These are phyloP conservation scores for Xylaria sp. DNA, from an alignment of 2,329 filamentous ascomycete genomes.

Conservation along the genomic window DNA sequence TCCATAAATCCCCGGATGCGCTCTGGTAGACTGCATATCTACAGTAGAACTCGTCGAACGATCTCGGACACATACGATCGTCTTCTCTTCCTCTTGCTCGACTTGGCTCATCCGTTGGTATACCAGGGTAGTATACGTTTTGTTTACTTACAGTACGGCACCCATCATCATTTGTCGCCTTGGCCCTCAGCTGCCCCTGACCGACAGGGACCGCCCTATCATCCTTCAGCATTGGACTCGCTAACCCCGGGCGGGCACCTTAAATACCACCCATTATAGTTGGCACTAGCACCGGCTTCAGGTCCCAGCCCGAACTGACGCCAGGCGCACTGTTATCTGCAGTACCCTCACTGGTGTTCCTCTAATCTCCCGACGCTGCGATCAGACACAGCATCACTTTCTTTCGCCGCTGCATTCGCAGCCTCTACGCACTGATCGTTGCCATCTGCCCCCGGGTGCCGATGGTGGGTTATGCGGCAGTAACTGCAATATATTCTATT, in stretches of 20 bases:
- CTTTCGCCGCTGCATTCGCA: conserved; percentile 33
- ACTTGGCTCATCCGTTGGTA: neutral
- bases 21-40: too few relatives aligned
- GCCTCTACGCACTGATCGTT: conserved; percentile 38
- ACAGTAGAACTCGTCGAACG: too few relatives aligned
- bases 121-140: neutral
- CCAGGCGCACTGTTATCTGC: neutral
- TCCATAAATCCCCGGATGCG: neutral
- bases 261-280: too few relatives aligned
- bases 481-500: conserved; percentile 29
- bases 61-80: too few relatives aligned
- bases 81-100: neutral
- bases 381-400: conserved; percentile 17
- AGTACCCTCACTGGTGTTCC: conserved; percentile 23
- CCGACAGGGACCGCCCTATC: conserved; percentile 16
- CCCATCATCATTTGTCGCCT: conserved; percentile 35
- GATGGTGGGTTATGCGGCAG: conserved; percentile 37
- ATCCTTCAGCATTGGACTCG: conserved; percentile 15
- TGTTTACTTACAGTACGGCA: neutral
- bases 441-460: conserved; percentile 35
- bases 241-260: too few relatives aligned
- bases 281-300: conserved; percentile 21
- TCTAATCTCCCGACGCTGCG: conserved; percentile 22
- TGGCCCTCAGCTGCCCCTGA: conserved; percentile 32
- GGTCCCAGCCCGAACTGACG: conserved; percentile 14